Percentiles rank a stretch among this genome's conserved stretches.
These are phyloP conservation scores for Tylopilus sp. DNA, from an alignment of 768 basidiomycete species.

Conservation along the genomic window DNA sequence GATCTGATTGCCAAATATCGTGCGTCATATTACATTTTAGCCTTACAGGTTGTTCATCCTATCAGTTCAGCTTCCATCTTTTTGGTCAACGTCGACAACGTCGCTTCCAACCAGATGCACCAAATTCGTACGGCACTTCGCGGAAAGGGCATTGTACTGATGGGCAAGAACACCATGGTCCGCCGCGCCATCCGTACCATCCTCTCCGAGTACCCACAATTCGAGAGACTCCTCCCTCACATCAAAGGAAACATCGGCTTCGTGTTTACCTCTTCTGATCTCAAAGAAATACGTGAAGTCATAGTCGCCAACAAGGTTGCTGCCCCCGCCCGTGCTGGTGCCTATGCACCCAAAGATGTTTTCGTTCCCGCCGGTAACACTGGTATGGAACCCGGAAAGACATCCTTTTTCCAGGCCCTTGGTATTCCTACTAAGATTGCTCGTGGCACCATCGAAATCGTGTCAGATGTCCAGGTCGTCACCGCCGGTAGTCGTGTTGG, in stretches of 20 bases:
- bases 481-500: slow-evolving; percentile 91
- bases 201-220: slow-evolving; percentile 86
- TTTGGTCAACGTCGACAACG: slow-evolving; percentile 99
- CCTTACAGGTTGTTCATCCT: background rate
- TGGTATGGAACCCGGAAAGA: slow-evolving; percentile 99
- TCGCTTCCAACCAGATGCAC: slow-evolving; percentile 99
- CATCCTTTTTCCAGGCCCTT: slow-evolving; percentile 99
- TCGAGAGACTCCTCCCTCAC: slow-evolving; percentile 94
- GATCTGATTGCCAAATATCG: slow-evolving; percentile 87
- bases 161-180: slow-evolving; percentile 99
- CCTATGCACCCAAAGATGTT: slow-evolving; percentile 90
- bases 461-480: slow-evolving; percentile 95
- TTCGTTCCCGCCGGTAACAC: slow-evolving; percentile 94
- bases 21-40: slow-evolving; percentile 38
- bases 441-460: slow-evolving; percentile 99
- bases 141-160: slow-evolving; percentile 93
- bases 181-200: slow-evolving; percentile 94
- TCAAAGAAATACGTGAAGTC: slow-evolving; percentile 92
- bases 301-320: slow-evolving; percentile 97
- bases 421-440: slow-evolving; percentile 99
- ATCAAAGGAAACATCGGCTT: slow-evolving; percentile 98
- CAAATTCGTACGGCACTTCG: slow-evolving; percentile 95
- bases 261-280: slow-evolving; percentile 90
- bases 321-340: slow-evolving; percentile 98
- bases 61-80: slow-evolving; percentile 84